Conservation (phyloP, 345 rosid species). For the Hevea brasiliensis region DNA sequence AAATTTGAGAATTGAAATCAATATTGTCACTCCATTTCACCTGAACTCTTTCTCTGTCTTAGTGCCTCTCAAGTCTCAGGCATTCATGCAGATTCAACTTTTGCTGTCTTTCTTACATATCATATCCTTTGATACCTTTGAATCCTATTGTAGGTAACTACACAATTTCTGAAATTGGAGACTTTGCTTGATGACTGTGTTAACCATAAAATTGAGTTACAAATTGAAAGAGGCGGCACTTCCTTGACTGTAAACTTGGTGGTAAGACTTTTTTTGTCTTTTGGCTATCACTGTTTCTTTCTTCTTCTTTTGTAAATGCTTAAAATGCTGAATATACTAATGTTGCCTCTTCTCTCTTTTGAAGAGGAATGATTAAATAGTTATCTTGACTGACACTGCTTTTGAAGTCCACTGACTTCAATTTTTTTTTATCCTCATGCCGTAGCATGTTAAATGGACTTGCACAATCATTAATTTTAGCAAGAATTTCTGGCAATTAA, state of each 20-base stretch:
- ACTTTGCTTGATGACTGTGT: slow-evolving; percentile 81
- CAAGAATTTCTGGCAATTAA: background rate
- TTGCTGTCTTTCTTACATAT: background rate
- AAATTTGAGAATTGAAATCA: background rate
- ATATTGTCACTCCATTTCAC: background rate
- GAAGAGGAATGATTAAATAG: background rate
- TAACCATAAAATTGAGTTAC: slow-evolving; percentile 56
- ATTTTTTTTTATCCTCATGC: background rate
- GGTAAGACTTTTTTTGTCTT: slow-evolving; percentile 50
- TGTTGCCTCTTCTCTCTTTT: background rate
- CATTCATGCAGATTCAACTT: background rate
- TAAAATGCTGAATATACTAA: too few species aligned
- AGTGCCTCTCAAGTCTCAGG: too few species aligned
- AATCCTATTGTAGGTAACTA: slow-evolving; percentile 58
- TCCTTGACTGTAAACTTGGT: slow-evolving; percentile 57
- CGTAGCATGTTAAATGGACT: background rate
- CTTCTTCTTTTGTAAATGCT: background rate
- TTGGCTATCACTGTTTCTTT: background rate
- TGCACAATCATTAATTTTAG: background rate
- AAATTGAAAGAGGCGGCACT: slow-evolving; percentile 89
- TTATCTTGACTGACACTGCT: background rate
- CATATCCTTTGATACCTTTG: background rate
- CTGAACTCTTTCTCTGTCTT: background rate
- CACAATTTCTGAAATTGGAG: slow-evolving; percentile 84
- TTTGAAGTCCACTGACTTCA: background rate